Percentiles rank a stretch among this genome's conserved stretches.
These are phyloP conservation scores for Thelephora aurantiotincta DNA, from an alignment of 768 basidiomycete species.

Conservation along the genomic window DNA sequence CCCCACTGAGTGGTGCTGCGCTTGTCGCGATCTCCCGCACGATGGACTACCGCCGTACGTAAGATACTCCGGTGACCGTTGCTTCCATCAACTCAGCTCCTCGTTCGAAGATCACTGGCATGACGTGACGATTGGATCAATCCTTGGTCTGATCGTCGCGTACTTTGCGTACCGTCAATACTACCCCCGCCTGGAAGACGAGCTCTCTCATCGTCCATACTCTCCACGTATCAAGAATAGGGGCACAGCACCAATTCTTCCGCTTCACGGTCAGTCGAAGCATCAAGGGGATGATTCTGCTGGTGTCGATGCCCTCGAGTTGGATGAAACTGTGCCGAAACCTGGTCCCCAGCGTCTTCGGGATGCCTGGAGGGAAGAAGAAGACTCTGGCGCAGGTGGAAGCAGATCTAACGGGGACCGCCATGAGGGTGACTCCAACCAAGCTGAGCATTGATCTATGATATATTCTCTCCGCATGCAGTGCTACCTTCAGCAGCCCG, in stretches of 20 bases:
- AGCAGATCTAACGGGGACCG: no score
- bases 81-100: slow-evolving; percentile 4
- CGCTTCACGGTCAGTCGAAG: slow-evolving; percentile 16
- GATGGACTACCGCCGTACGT: slow-evolving; percentile 82
- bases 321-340: no score
- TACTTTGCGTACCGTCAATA: slow-evolving; percentile 77
- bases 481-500: no score
- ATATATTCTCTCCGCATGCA: no score
- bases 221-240: slow-evolving; percentile 47
- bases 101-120: slow-evolving; percentile 68
- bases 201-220: slow-evolving; percentile 54
- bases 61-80: background rate
- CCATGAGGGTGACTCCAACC: no score
- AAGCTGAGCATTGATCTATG: no score
- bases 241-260: slow-evolving; percentile 22
- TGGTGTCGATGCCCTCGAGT: no score
- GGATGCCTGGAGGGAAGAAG: no score
- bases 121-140: slow-evolving; percentile 70
- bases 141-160: slow-evolving; percentile 58
- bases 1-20: slow-evolving; percentile 66
- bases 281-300: no score
- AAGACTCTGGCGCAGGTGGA: no score
- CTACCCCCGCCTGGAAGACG: slow-evolving; percentile 57
- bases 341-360: no score
- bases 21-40: slow-evolving; percentile 77